Conservation (phyloP, 345 rosid species). For the Populus nigra region DNA sequence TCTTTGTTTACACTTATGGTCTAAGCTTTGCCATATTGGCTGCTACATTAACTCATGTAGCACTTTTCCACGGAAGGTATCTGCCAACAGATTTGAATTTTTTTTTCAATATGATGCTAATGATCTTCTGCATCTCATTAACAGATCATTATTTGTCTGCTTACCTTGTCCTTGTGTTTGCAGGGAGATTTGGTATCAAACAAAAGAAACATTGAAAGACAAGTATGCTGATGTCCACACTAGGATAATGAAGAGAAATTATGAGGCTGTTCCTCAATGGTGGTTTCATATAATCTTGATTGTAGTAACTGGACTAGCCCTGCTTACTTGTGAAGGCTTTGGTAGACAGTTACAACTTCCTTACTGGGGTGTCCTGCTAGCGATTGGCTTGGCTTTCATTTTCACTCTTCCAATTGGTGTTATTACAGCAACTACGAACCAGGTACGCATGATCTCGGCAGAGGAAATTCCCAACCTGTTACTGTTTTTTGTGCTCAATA, state of each 20-base stretch:
- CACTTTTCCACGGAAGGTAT: constrained; percentile 44
- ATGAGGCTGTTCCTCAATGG: constrained; percentile 46
- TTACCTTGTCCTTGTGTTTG: not conserved
- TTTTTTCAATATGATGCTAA: not conserved
- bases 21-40: constrained; percentile 38
- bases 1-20: constrained; percentile 37
- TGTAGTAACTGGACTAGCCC: constrained; percentile 29
- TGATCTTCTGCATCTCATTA: not conserved
- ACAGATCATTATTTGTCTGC: not conserved
- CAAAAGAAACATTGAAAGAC: constrained; percentile 30
- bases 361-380: constrained; percentile 51
- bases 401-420: constrained; percentile 52
- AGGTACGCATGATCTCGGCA: constrained; percentile 35
- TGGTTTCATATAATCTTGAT: constrained; percentile 40
- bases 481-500: too few relatives aligned
- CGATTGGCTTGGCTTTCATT: constrained; percentile 37
- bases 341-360: constrained; percentile 50
- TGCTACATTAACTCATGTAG: constrained; percentile 41
- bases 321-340: constrained; percentile 48
- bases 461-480: not conserved
- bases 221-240: constrained; percentile 59
- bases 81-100: not conserved
- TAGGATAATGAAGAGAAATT: constrained; percentile 67
- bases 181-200: constrained; percentile 45
- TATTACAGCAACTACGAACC: constrained; percentile 57